Evolutionary conservation across 2,329 filamentous ascomycete species (phyloP), one percentile per base, ranked within the genome.

Genomic region (Alternaria solani): DNA sequence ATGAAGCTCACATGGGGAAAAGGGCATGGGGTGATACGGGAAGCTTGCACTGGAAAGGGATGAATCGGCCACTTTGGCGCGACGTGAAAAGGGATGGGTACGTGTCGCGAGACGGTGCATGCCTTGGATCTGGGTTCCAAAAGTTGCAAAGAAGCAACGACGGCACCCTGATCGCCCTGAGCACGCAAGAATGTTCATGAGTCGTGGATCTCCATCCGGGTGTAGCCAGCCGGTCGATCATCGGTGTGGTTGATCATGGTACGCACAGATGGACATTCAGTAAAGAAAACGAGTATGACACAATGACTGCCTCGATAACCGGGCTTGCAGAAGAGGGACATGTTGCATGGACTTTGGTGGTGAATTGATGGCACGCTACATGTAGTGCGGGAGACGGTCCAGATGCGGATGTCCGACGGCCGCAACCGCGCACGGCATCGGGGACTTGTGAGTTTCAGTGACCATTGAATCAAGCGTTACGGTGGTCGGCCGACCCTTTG

Each of bases 371-470:
- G 14, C 38, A 25, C 49, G 49, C 52, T 56, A 58, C 41, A 62
- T 49, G 53, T 48, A 53, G 61, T 55, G 56, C 57, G 57, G 51
- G 42, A 49, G 28, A 53, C n/a, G 51, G 61, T 56, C 62, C 61
- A 42, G 65, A 57, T 41, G 49, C 59, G 56, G 53, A 54, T 55
- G 47, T 66, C 61, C 60, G 62, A 62, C 63, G 63, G 61, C 61
- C 69, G 47, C 51, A 63, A 65, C 64, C 64, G 58, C 34, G 8
- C 47, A 44, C 54, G 36, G 39, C 32, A 58, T 28, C 54, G 49
- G 52, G 54, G 47, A 23, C 43, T 54, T 38, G 48, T 43, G 51
- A 51, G 49, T 20, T 56, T 56, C 28, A 49, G 59, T 44, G 43
- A 57, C 41, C 18, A 60, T 32, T 53, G 52, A 43, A 61, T 59